Conservation (phyloP, 1,284 basidiomycete genomes). For the Thelephora terrestris region DNA sequence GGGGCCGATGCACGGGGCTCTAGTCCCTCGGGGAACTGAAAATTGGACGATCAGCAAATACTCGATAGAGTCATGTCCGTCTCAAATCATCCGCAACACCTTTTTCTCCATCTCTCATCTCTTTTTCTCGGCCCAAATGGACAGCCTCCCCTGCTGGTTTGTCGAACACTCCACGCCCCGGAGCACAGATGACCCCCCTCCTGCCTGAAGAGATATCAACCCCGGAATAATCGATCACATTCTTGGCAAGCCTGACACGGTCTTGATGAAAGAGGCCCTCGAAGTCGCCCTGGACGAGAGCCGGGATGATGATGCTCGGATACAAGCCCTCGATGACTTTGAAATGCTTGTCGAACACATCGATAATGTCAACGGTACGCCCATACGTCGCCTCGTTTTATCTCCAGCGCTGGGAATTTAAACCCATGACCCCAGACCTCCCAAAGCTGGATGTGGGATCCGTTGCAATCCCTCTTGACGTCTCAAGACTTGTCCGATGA, state of each 20-base stretch:
- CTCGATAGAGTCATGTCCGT: neutral
- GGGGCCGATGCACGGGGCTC: too few species aligned
- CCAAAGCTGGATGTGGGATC: constrained; percentile 79
- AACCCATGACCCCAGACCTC: constrained; percentile 46
- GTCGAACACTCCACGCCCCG: constrained; percentile 48
- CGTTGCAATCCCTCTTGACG: constrained; percentile 60
- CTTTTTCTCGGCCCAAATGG: constrained; percentile 31
- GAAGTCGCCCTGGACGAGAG: constrained; percentile 57
- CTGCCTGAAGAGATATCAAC: constrained; percentile 45
- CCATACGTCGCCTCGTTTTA: neutral
- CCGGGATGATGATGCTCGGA: constrained; percentile 53
- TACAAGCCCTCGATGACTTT: constrained; percentile 84
- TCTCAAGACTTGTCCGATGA: constrained; percentile 43
- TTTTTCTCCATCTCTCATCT: constrained; percentile 2
- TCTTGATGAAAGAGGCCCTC: constrained; percentile 83
- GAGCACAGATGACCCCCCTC: constrained; percentile 17
- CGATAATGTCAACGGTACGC: constrained; percentile 88
- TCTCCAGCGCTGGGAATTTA: neutral
- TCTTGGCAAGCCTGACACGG: constrained; percentile 78
- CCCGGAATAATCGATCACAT: constrained; percentile 80
- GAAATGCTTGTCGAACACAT: constrained; percentile 95
- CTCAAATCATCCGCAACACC: neutral
- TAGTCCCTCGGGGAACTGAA: too few species aligned
- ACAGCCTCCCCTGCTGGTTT: constrained; percentile 66
- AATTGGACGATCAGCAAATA: too few species aligned